Percentiles rank a stretch among this genome's conserved stretches.
Evolutionary conservation across 345 rosid species (phyloP).

Genomic region (Boechera divaricarpa): DNA sequence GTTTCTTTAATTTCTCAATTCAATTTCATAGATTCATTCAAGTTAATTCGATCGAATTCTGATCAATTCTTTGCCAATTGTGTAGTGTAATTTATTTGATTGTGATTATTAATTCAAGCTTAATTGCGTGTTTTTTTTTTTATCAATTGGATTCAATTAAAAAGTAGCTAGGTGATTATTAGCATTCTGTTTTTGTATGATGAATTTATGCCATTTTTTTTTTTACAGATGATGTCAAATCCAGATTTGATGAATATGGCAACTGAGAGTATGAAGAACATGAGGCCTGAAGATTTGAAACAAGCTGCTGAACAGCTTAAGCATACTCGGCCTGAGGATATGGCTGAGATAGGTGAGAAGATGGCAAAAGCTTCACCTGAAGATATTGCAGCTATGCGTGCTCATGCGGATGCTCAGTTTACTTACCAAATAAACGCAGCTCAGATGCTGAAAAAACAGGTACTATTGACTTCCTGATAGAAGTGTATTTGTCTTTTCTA

Average conservation of each 20-base stretch:
- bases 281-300: conserved; percentile 87
- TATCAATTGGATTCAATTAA: not conserved
- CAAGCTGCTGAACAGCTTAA: conserved; percentile 92
- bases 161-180: not conserved
- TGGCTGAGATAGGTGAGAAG: conserved; percentile 90
- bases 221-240: conserved; percentile 85
- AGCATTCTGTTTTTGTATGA: conserved; percentile 3
- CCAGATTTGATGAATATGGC: conserved; percentile 97
- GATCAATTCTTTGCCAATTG: not conserved
- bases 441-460: conserved; percentile 86
- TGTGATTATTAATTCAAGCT: not conserved
- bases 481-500: not conserved
- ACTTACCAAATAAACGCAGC: conserved; percentile 78
- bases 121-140: no score
- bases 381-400: conserved; percentile 80
- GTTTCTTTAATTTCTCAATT: conserved; percentile 27
- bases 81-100: not conserved
- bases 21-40: not conserved
- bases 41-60: not conserved
- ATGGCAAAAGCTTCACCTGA: conserved; percentile 87
- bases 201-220: not conserved
- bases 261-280: conserved; percentile 88
- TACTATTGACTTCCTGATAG: conserved; percentile 16
- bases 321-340: conserved; percentile 77
- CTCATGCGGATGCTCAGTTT: conserved; percentile 76